These are phyloP conservation scores for Alternaria brassicae DNA, from an alignment of 2,329 filamentous ascomycete species.

Conservation along the genomic window DNA sequence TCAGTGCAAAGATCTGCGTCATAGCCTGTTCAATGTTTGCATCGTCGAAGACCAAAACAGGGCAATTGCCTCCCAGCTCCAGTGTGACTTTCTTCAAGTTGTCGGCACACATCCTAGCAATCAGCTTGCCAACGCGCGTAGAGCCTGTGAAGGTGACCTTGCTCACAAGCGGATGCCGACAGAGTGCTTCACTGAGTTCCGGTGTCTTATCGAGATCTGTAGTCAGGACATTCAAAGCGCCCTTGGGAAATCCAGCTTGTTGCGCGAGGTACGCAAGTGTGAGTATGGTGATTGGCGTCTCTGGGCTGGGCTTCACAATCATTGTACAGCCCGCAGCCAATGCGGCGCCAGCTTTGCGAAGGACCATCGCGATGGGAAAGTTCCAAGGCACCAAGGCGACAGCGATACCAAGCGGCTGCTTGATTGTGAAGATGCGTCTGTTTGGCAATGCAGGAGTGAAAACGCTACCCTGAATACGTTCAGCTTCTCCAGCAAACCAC, in stretches of 20 bases:
- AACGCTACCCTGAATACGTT: conserved; percentile 68
- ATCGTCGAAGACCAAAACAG: conserved; percentile 70
- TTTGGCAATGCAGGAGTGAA: conserved; percentile 67
- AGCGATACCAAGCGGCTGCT: conserved; percentile 74
- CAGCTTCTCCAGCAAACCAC: conserved; percentile 67
- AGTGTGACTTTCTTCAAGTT: conserved; percentile 70
- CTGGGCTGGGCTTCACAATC: conserved; percentile 60
- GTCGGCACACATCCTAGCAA: conserved; percentile 66
- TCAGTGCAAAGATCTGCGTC: conserved; percentile 56
- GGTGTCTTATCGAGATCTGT: conserved; percentile 65
- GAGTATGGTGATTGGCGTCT: conserved; percentile 51
- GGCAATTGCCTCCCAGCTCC: conserved; percentile 70
- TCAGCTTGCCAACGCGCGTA: conserved; percentile 67
- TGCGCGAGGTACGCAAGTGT: conserved; percentile 50
- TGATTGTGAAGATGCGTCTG: conserved; percentile 73
- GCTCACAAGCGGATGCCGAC: conserved; percentile 64
- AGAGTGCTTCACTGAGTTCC: conserved; percentile 61
- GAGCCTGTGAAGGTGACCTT: conserved; percentile 67
- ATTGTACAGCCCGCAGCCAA: conserved; percentile 77
- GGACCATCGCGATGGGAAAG: conserved; percentile 71
- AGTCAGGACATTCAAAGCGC: conserved; percentile 67
- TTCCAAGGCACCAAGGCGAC: conserved; percentile 77
- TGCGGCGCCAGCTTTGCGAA: conserved; percentile 72
- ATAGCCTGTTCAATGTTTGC: conserved; percentile 66
- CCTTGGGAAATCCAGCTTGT: conserved; percentile 59